A percentile compares a stretch with the other conserved stretches of the same genome.
phyloP scores from a whole-genome alignment of 2,329 filamentous ascomycete genomes.

The Tolypocladium nubicola region DNA sequence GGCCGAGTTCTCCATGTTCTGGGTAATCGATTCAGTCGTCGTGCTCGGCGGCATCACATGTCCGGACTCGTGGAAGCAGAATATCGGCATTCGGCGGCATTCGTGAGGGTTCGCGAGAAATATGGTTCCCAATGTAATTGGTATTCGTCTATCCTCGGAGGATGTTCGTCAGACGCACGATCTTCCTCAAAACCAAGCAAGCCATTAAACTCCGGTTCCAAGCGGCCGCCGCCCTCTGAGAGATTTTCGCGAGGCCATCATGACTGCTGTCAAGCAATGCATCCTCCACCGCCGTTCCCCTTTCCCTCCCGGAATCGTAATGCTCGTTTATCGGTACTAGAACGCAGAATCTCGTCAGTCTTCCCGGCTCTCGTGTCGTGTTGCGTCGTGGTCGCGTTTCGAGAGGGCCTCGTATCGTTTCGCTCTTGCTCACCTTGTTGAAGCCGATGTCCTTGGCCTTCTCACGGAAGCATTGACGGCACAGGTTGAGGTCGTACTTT shows the following conservation, averaged over 20 bases:
- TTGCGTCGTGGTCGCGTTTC: neutral
- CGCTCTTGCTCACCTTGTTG: conserved; percentile 46
- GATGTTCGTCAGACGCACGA: conserved; percentile 30
- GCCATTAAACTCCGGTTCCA: conserved; percentile 35
- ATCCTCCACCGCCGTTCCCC: conserved; percentile 8
- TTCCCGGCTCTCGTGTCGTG: no score
- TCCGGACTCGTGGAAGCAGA: neutral
- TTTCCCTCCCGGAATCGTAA: conserved; percentile 7
- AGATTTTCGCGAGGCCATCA: conserved; percentile 23
- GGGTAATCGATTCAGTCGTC: neutral
- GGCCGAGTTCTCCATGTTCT: neutral
- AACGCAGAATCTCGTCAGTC: conserved; percentile 8
- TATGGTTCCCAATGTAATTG: conserved; percentile 23
- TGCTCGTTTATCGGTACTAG: conserved; percentile 27
- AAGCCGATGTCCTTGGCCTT: conserved; percentile 64
- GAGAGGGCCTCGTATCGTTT: neutral
- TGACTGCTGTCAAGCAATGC: conserved; percentile 12
- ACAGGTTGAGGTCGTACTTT: conserved; percentile 95
- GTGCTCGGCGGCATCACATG: neutral
- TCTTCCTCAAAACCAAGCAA: conserved; percentile 33
- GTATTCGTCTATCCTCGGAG: conserved; percentile 33
- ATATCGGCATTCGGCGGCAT: neutral
- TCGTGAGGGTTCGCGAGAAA: neutral
- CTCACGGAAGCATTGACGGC: conserved; percentile 71
- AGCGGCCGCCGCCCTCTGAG: conserved; percentile 32